phyloP scores from a whole-genome alignment of 2,329 filamentous ascomycete genomes.

The Penicillium sp. region DNA sequence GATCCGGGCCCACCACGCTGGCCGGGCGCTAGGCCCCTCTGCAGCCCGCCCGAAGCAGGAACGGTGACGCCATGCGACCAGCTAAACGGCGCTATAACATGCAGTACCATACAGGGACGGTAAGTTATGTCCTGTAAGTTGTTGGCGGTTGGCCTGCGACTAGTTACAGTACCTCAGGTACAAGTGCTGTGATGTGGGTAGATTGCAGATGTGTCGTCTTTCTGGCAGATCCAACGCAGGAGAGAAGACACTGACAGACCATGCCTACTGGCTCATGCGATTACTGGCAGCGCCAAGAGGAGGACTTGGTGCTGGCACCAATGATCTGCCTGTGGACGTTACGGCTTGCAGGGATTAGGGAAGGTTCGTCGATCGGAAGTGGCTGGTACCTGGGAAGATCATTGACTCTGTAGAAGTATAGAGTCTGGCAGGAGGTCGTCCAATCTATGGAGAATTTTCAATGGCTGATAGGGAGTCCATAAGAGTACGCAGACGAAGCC shows the following conservation, averaged over 20 bases:
- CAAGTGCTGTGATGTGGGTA: not conserved
- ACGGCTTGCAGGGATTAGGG: constrained; percentile 25
- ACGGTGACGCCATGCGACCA: constrained; percentile 28
- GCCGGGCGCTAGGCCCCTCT: constrained; percentile 22
- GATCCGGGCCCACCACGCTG: constrained; percentile 28
- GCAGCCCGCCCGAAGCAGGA: constrained; percentile 29
- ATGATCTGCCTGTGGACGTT: constrained; percentile 2
- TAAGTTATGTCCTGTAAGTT: constrained; percentile 1
- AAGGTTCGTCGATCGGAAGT: constrained; percentile 16
- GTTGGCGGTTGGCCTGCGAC: not conserved
- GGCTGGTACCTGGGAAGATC: constrained; percentile 12
- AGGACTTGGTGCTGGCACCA: not conserved
- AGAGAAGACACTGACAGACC: not conserved
- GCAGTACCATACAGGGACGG: constrained; percentile 18
- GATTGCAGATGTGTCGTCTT: not conserved
- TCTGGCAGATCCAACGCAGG: not conserved
- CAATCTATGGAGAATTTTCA: not conserved
- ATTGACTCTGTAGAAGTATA: not conserved
- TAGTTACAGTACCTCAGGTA: not conserved
- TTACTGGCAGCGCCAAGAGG: constrained; percentile 7
- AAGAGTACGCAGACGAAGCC: not conserved
- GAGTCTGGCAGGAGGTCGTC: not conserved
- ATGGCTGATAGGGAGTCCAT: too few species aligned
- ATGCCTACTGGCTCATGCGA: not conserved
- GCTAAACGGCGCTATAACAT: constrained; percentile 23